Evolutionary conservation across 768 basidiomycete species (phyloP), one percentile per base, ranked within the genome.

Genomic region (Coprinellus aureogranulatus): DNA sequence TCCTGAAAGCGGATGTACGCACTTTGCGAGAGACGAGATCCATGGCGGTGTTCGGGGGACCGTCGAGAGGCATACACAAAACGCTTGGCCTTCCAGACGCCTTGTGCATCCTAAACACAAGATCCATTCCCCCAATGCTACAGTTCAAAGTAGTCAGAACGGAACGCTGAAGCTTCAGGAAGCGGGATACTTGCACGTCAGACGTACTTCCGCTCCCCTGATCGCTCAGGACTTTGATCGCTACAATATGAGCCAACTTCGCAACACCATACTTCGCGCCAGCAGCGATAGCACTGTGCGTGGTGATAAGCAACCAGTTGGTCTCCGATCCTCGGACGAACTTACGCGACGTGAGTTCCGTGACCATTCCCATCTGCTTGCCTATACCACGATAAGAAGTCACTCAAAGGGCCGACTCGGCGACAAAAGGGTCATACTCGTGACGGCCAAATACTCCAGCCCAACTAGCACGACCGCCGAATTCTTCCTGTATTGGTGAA

Each of bases 151-250:
- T 18, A 34, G 34, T 2, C 51, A 20, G 50, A 40, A 39, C n/a
- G 26, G 10, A 8, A 10, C 14, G 28, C 30, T 10, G 12, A 8
- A 18, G 14, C 18, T 28, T 6, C 18, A 34, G 2, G n/a, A n/a
- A n/a, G n/a, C 23, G 12, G 1, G 6, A 5, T 8, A 55, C 66
- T 61, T 48, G 70, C 70, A 69, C 64, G 37, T 68, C 68, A 18
- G 68, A 55, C 22, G 62, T 58, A 14, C 57, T 22, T n/a, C 67
- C 64, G 1, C 34, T 73, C 68, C 75, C 75, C 22, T 48, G 47
- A 54, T 75, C 73, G 50, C 65, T 67, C 54, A 78, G 66, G 20
- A 79, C 77, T 60, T 78, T 79, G 54, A 79, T 75, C 2, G 77
- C 75, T 54, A 77, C 69, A 53, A 78, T 52, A 41, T 58, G 66